Evolutionary conservation across 192 early-diverging fungal species (phyloP).

Genomic region (Coemansia pectinata): DNA sequence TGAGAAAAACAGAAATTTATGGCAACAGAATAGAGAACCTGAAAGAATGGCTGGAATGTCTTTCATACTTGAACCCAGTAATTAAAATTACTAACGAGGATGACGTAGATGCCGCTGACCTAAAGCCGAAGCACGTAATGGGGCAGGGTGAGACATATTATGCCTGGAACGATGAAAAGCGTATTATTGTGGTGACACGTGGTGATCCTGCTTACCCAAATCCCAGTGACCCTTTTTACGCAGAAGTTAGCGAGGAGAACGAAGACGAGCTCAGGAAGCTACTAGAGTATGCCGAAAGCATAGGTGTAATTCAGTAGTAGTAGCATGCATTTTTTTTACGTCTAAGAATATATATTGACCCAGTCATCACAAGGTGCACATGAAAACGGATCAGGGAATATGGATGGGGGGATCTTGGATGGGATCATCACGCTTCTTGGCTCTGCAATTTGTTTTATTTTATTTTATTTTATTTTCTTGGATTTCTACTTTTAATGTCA

Average conservation of each 20-base stretch:
- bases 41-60: not conserved
- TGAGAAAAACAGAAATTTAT: not conserved
- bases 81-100: not conserved
- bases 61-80: not conserved
- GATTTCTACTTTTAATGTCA: not conserved
- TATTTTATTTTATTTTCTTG: not conserved
- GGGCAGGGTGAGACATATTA: not conserved
- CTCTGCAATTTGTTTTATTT: not conserved
- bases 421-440: not conserved
- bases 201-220: not conserved
- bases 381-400: not conserved
- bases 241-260: not conserved
- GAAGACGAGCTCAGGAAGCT: no score
- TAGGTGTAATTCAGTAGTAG: no score
- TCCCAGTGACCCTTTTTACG: no score
- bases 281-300: no score
- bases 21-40: not conserved
- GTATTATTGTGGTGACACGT: not conserved
- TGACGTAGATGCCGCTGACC: not conserved
- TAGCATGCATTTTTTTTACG: no score
- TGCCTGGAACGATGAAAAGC: not conserved
- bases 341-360: no score
- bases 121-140: not conserved
- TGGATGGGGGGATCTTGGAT: not conserved
- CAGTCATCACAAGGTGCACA: no score